Conservation (phyloP, 164 flowering plant genomes). For the Magnolia changhungtana region DNA sequence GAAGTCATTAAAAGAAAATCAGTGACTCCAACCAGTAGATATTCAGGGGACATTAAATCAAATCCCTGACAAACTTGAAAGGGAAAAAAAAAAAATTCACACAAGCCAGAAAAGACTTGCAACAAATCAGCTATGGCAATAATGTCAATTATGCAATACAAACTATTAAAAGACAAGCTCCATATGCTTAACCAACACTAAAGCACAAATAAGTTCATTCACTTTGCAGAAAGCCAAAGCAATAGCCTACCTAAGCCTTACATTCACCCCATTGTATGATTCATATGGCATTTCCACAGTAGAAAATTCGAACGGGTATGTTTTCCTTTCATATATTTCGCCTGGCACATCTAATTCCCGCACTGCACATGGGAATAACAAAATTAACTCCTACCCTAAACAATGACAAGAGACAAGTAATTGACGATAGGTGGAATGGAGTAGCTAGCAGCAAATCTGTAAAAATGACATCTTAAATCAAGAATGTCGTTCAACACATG, state of each 20-base stretch:
- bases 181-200: neutral
- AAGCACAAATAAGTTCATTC: neutral
- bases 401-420: neutral
- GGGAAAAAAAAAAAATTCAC: neutral
- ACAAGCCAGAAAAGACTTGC: neutral
- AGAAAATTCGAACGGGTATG: conserved; percentile 92
- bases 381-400: neutral
- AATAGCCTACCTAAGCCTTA: conserved; percentile 80
- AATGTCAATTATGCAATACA: neutral
- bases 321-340: conserved; percentile 86
- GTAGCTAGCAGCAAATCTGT: neutral
- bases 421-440: neutral
- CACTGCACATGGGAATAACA: conserved; percentile 43
- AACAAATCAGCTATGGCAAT: no score
- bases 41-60: no score
- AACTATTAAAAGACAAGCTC: no score
- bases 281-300: conserved; percentile 99
- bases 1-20: neutral
- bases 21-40: neutral
- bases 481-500: neutral
- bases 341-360: conserved; percentile 98
- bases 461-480: neutral
- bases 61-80: neutral
- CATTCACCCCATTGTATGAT: conserved; percentile 89
- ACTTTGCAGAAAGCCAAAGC: neutral